These are phyloP conservation scores for Piper longum DNA, from an alignment of 164 flowering plant genomes.

Conservation along the genomic window DNA sequence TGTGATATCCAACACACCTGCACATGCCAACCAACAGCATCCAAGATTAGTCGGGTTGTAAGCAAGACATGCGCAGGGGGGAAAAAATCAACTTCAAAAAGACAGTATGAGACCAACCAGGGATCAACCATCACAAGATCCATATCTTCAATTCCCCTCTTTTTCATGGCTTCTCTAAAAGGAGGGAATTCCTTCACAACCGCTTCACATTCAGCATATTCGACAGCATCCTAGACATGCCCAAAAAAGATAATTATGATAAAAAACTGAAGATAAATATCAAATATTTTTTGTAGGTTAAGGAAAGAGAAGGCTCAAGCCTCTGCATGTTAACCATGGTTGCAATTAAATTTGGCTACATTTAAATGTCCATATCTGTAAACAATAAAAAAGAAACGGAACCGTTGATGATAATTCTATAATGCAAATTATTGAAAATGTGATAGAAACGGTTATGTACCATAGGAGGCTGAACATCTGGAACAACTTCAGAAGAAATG, in stretches of 20 bases:
- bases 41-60: too few species aligned
- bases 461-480: slow-evolving; percentile 95
- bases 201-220: slow-evolving; percentile 96
- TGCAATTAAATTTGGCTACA: too few species aligned
- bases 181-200: slow-evolving; percentile 75
- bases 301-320: too few species aligned
- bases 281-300: too few species aligned
- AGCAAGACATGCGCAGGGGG: background rate
- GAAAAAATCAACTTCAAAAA: background rate
- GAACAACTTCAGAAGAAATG: slow-evolving; percentile 60
- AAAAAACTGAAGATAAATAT: too few species aligned
- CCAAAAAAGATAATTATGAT: background rate
- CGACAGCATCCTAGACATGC: slow-evolving; percentile 61
- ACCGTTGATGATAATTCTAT: too few species aligned
- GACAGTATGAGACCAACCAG: slow-evolving; percentile 35
- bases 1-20: too few species aligned
- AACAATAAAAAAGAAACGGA: background rate
- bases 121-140: slow-evolving; percentile 95
- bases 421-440: background rate
- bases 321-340: too few species aligned
- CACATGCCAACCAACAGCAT: too few species aligned
- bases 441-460: slow-evolving; percentile 18
- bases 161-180: slow-evolving; percentile 82
- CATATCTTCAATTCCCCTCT: slow-evolving; percentile 91
- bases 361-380: too few species aligned